Base-by-base conservation (phyloP, 495 filamentous ascomycete species). In the Copromyces sp. region DNA sequence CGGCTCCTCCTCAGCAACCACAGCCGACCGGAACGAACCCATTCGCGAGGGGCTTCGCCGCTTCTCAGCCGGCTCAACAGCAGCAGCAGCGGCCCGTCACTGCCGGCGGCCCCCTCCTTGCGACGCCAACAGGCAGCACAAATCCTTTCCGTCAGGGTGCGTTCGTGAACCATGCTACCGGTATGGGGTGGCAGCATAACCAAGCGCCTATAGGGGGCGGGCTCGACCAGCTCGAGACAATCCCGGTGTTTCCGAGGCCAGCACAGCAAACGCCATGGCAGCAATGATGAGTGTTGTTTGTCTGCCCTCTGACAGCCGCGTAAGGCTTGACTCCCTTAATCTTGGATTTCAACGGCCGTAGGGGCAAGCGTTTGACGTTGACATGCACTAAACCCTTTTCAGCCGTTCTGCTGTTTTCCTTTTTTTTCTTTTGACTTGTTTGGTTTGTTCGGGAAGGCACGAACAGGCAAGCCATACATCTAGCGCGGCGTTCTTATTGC, bases 141-240 rank as follows among this genome's bases (percentile, higher is more conserved):
- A 98, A 98, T 79, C 95, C 95, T 2, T 98, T 98, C 88, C 88
- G 95, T 9, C 93, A 97, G 79, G 91, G 90, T 69, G 87, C 89
- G 0, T 96, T 97, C 75, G 90, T 95, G 41, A 94, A 96, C 76
- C 92, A 95, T 77, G 87, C 90, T 42, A 97, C 93, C 3, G 94
- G 94, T 0, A 86, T 91, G 79, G 91, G 92, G 16, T 97, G 95
- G 93, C 94, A 97, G 76, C 85, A 89, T 70, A 86, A 86, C 45
- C 89, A 89, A 70, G 88, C 92, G 80, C 89, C 92, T 5, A 95
- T 94, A 12, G 92, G 97, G 77, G 94, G 95, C 53, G 95, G 95
- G 2, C 82, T 95, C 71, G 92, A 97, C 81, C 89, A 92, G 71
- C 70, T 97, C 71, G 88, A 90, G 20, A 95, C 94, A 4, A 85